These are phyloP conservation scores for Solanum okadae DNA, from an alignment of 257 asterid genomes.

Conservation along the genomic window DNA sequence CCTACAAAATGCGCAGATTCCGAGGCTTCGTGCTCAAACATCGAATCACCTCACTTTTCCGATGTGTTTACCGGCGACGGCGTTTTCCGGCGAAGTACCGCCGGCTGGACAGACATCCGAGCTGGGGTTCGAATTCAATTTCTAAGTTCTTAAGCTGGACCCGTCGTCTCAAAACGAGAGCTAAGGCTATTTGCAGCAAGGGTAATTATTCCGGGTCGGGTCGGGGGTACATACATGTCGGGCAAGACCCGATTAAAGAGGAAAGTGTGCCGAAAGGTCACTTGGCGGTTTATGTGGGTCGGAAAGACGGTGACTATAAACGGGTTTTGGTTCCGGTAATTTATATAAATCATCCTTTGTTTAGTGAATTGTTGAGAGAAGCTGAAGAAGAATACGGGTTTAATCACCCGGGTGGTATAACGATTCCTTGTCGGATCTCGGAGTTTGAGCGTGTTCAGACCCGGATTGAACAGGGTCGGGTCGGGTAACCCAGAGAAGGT, in stretches of 20 bases:
- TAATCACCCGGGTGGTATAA: constrained; percentile 71
- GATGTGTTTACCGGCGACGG: constrained; percentile 30
- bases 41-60: constrained; percentile 43
- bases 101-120: constrained; percentile 12
- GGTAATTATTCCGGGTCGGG: constrained; percentile 4
- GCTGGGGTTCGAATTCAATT: constrained; percentile 10
- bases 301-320: constrained; percentile 45
- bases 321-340: constrained; percentile 68
- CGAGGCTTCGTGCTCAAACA: constrained; percentile 65
- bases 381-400: constrained; percentile 80
- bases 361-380: constrained; percentile 53
- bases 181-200: constrained; percentile 34
- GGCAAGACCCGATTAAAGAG: constrained; percentile 29
- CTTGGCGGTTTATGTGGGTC: constrained; percentile 77
- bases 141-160: constrained; percentile 43
- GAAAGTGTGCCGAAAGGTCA: constrained; percentile 57
- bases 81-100: constrained; percentile 9
- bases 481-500: constrained; percentile 18
- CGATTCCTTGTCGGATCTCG: constrained; percentile 81
- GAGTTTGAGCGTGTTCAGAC: constrained; percentile 85
- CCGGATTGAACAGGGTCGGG: constrained; percentile 55
- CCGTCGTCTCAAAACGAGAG: constrained; percentile 31
- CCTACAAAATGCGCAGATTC: constrained; percentile 27
- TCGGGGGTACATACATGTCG: constrained; percentile 35
- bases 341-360: constrained; percentile 71